Evolutionary conservation across 352 stramenopile genomes (phyloP), one percentile per base, ranked within the genome.

Genomic region (Hyaloperonospora arabidopsidis): DNA sequence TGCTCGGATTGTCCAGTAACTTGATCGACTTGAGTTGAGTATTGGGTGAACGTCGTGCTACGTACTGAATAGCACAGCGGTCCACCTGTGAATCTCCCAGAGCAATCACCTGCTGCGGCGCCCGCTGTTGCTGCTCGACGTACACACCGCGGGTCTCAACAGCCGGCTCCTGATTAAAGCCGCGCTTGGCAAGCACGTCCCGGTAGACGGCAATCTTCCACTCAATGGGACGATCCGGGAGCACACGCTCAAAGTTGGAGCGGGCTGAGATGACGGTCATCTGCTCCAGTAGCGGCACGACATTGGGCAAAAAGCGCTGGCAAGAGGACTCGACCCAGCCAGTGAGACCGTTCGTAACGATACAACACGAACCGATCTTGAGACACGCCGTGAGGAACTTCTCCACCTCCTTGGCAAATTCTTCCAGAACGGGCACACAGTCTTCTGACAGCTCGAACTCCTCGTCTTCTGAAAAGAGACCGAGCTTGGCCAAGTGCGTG

Each of bases 191-290:
- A 6, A 92, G 45, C 13, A 89, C 49, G 34, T 86, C 72, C 5
- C 69, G 73, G 53, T 84, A 92, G 18, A 68, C 74, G 0, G 79
- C 76, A 22, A 89, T 84, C 56, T 92, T 92, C 82, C 82, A 92
- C 57, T 92, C 76, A 28, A 86, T 73, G 5, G 79, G 76, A 6
- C 73, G 59, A 35, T 77, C 59, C 1, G 82, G 82, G 61, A 74
- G 87, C 40, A 67, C 36, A 12, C 46, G 56, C 56, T 89, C 79
- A 36, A 86, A 92, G 54, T 70, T 70, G 43, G 67, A 65, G 35
- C 82, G 78, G 5, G 82, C 79, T 28, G 79, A 89, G 18, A 89
- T 67, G 54, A 92, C 67, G 4, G 70, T 81, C 48, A 92, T 65
- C 23, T 70, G 52, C 32, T 63, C 54, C 18, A 92, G 51, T 22